Percentiles rank a stretch among this genome's conserved stretches.
Conservation (phyloP, 1,139 yeast genomes). For the Pneumocystis sp. region DNA sequence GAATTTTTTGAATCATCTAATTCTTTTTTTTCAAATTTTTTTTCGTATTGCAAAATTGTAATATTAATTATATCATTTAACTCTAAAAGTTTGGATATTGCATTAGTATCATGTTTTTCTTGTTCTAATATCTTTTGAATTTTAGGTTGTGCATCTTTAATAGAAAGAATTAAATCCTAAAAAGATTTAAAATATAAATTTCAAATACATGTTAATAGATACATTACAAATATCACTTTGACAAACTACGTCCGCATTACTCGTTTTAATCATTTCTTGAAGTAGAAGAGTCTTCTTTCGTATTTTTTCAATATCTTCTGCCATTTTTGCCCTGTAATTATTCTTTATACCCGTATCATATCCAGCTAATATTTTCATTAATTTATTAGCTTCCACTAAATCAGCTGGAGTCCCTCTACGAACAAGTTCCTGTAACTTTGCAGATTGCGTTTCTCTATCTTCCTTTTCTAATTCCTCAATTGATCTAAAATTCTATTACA, state of each 20-base stretch:
- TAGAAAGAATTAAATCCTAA: constrained; percentile 54
- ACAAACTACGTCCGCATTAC: constrained; percentile 36
- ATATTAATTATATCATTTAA: constrained; percentile 67
- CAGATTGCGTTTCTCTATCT: constrained; percentile 83
- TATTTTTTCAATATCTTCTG: constrained; percentile 71
- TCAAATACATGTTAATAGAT: not conserved
- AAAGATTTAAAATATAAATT: not conserved
- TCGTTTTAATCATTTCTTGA: constrained; percentile 67
- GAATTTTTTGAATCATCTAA: not conserved
- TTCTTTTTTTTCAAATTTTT: not conserved
- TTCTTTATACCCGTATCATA: constrained; percentile 47
- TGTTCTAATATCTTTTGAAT: constrained; percentile 59
- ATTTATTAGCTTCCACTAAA: constrained; percentile 84
- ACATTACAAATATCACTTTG: constrained; percentile 38
- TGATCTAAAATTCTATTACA: constrained; percentile 41
- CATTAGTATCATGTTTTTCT: constrained; percentile 38
- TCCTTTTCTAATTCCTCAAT: constrained; percentile 84
- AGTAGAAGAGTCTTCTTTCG: constrained; percentile 80
- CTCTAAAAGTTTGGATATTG: constrained; percentile 48
- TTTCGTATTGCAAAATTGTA: constrained; percentile 49
- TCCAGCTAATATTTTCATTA: constrained; percentile 98
- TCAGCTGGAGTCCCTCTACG: constrained; percentile 94
- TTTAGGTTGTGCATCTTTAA: constrained; percentile 78
- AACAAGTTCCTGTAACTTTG: constrained; percentile 86
- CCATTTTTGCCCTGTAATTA: constrained; percentile 69